Percentiles rank a stretch among this genome's conserved stretches.
Conservation (phyloP, 495 filamentous ascomycete genomes). For the Daldinia grandis region DNA sequence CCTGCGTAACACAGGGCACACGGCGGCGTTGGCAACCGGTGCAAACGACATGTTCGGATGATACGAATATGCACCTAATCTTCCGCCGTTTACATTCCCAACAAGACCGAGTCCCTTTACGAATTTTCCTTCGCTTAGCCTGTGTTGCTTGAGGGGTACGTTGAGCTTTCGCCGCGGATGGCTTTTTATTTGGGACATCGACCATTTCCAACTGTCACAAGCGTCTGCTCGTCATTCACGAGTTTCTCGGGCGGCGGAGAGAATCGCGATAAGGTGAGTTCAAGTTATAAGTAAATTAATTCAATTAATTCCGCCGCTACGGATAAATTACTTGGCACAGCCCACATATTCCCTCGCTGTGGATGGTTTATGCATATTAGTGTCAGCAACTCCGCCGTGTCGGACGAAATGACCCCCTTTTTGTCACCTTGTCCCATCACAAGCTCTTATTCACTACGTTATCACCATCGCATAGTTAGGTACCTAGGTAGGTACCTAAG, state of each 20-base stretch:
- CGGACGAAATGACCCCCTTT: background rate
- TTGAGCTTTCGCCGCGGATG: conserved; percentile 5
- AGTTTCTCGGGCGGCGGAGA: background rate
- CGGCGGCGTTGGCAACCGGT: conserved; percentile 53
- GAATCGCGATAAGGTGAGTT: background rate
- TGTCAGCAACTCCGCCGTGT: background rate
- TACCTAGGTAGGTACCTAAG: too few relatives aligned
- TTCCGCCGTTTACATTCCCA: conserved; percentile 64
- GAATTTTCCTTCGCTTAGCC: conserved; percentile 48
- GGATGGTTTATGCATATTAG: background rate
- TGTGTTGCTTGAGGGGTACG: background rate
- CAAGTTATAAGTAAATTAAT: background rate
- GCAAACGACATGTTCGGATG: conserved; percentile 48
- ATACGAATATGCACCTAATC: conserved; percentile 55
- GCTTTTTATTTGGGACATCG: background rate
- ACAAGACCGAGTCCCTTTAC: conserved; percentile 61
- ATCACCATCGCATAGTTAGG: too few relatives aligned
- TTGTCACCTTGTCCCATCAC: too few relatives aligned
- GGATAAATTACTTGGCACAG: background rate
- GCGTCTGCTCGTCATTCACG: background rate
- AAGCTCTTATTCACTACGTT: too few relatives aligned
- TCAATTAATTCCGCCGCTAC: background rate
- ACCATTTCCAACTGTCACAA: background rate
- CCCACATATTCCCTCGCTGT: background rate
- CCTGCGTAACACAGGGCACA: conserved; percentile 49